Conservation (phyloP, 768 basidiomycete species). For the Naganishia vaughanmartiniae region DNA sequence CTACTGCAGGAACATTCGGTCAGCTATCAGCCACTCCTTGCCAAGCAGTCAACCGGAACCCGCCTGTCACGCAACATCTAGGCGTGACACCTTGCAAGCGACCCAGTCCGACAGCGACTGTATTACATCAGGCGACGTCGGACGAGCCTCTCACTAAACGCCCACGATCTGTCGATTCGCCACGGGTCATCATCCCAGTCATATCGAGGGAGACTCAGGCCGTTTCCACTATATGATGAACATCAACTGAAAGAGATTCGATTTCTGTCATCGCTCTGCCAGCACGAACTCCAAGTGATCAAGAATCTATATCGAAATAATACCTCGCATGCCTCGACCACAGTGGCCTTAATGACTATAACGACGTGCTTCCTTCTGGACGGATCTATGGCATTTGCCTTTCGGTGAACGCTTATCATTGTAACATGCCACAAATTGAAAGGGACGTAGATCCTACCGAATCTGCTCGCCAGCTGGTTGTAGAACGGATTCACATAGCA, state of each 20-base stretch:
- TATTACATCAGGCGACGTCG: neutral
- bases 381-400: neutral
- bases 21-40: neutral
- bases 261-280: neutral
- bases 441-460: neutral
- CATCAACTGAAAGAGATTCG: neutral
- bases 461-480: neutral
- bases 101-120: neutral
- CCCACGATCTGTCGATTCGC: neutral
- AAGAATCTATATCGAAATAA: neutral
- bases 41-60: neutral
- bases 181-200: neutral
- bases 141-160: conserved; percentile 8
- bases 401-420: neutral
- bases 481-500: neutral
- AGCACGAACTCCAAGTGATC: neutral
- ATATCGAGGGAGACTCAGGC: neutral
- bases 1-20: neutral
- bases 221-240: neutral
- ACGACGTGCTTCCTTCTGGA: neutral
- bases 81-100: neutral
- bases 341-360: neutral
- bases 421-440: conserved; percentile 2
- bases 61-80: neutral
- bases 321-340: neutral